Base-by-base conservation (phyloP, 768 basidiomycete genomes). In the Mycena vulgaris region DNA sequence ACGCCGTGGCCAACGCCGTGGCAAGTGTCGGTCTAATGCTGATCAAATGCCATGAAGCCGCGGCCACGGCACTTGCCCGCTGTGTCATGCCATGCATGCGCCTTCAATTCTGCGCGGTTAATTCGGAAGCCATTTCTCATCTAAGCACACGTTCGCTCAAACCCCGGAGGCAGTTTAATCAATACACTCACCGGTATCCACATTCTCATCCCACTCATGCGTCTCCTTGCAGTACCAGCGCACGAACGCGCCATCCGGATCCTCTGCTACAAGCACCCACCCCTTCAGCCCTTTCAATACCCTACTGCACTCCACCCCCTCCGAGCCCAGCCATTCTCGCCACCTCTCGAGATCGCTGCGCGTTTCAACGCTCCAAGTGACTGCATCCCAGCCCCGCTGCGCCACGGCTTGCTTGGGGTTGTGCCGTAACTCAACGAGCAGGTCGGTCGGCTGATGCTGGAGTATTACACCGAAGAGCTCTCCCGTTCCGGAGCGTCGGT, bases 351-450 rank as follows among this genome's bases (percentile, higher is more conserved):
- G 65, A 13, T 66, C 65, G 19, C 23, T 30, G 47, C 28, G 65
- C 28, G 57, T 66, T 37, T 51, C 48, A 37, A 66, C 65, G n/a
- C 65, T 66, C 65, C 56, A 66, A 3, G 65, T 66, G 33, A 66
- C 21, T 8, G 57, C 65, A 27, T 66, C 65, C 65, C 65, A 66
- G n/a, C 65, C 65, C 13, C 48, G 48, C 49, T 66, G 65, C 19
- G 55, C 42, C 33, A 19, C n/a, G 11, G 65, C 65, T n/a, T 66
- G 65, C 27, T 33, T 48, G 27, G 45, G 27, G 25, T 66, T 49
- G 31, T 58, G 45, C 8, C 65, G 65, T 23, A 66, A 37, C 37
- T 66, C 65, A 13, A 66, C 27, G 33, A 66, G 65, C 9, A 66
- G 65, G 0, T 9, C 56, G 8, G 65, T 66, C 27, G 40, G 65